These are phyloP conservation scores for Rhodotorula sp. DNA, from an alignment of 1,284 basidiomycete species.

Conservation along the genomic window DNA sequence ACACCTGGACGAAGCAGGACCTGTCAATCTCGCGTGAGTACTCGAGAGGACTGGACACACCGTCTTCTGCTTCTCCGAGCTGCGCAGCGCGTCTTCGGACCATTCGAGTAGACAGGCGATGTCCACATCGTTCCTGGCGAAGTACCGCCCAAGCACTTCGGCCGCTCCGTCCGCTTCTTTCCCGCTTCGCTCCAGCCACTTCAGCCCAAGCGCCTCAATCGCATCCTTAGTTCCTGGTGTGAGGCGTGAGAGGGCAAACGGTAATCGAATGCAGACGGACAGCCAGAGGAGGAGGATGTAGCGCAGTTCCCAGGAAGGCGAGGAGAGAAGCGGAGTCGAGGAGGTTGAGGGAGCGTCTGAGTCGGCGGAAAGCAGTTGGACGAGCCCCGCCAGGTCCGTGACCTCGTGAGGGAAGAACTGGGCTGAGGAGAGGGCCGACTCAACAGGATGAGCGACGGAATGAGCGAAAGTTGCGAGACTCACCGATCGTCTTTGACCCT, in stretches of 20 bases:
- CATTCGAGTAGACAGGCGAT: slow-evolving; percentile 11
- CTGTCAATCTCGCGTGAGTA: not conserved
- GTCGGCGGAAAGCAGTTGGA: slow-evolving; percentile 62
- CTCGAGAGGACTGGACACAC: not conserved
- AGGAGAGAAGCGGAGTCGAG: slow-evolving; percentile 12
- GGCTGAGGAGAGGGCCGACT: slow-evolving; percentile 55
- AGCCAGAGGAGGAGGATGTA: slow-evolving; percentile 89
- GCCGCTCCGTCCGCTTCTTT: slow-evolving; percentile 78
- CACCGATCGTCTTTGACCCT: slow-evolving; percentile 89
- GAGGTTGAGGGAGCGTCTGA: not conserved
- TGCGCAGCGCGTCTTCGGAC: not conserved
- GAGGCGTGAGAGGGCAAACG: slow-evolving; percentile 84
- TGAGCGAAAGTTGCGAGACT: slow-evolving; percentile 15
- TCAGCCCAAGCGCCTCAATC: slow-evolving; percentile 64
- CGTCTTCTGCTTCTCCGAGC: not conserved
- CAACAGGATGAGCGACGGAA: not conserved
- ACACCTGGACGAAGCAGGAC: not conserved
- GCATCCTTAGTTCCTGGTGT: slow-evolving; percentile 54
- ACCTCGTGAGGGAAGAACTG: slow-evolving; percentile 90
- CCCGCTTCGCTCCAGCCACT: slow-evolving; percentile 66
- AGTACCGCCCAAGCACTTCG: slow-evolving; percentile 68
- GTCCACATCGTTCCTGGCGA: slow-evolving; percentile 58
- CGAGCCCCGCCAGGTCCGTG: slow-evolving; percentile 70
- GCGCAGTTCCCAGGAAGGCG: slow-evolving; percentile 70
- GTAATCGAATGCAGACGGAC: slow-evolving; percentile 87